Base-by-base conservation (phyloP, 805 yeast genomes). In the Blastobotrys parvus region DNA sequence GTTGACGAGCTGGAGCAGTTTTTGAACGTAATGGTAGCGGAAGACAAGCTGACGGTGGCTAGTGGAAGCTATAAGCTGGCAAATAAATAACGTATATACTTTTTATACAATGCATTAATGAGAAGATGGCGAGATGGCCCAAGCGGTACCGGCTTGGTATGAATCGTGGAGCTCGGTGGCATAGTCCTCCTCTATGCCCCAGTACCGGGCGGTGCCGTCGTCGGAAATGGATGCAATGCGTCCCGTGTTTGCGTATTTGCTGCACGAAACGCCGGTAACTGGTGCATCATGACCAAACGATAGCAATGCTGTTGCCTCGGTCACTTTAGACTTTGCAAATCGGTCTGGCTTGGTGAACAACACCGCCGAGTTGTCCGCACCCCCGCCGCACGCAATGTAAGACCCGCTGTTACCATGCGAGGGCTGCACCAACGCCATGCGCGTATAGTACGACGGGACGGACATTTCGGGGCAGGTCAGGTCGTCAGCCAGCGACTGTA, bases 1-100 rank as follows among this genome's bases (percentile, higher is more conserved):
- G 61, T 61, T 40, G 65, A 58, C n/a, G 69, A 70, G 46, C 61
- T 75, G 46, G 69, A 68, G 48, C 62, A 53, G 21, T 73, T 65
- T 46, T 53, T 75, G 41, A 57, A 62, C 21, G 52, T 55, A 19
- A 63, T 71, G 62, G 72, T 70, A 3, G 71, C 67, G 16, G 74
- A 72, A 39, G 72, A 63, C 15, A 60, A 61, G 48, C 54, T 75
- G 30, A 62, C 56, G 25, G 39, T 55, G 19, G 53, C 48, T n/a
- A 65, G 61, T 13, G 69, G 64, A 5, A 53, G 52, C 22, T 72
- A 61, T 49, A 62, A 56, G 40, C 53, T 71, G 41, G 51, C 48
- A 41, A 56, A 44, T 25, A n/a, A n/a, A n/a, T n/a, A n/a, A n/a
- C n/a, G n/a, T n/a, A n/a, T n/a, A n/a, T n/a, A n/a, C n/a, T n/a